These are phyloP conservation scores for Arachis monticola DNA, from an alignment of 331 rosid species.

Conservation along the genomic window DNA sequence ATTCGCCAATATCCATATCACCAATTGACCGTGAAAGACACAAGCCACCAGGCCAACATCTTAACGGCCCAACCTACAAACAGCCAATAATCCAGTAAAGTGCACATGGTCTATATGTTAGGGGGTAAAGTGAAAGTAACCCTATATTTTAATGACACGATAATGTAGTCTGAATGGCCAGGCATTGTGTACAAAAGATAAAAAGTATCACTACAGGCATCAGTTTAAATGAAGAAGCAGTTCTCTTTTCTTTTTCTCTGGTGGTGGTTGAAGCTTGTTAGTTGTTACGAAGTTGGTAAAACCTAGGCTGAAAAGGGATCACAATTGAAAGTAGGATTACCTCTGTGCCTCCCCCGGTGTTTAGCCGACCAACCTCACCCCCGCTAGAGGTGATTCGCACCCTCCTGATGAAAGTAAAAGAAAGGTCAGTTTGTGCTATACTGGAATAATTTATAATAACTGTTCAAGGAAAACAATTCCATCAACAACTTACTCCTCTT, in stretches of 20 bases:
- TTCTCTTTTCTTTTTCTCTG: neutral
- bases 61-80: conserved; percentile 90
- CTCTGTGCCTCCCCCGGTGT: conserved; percentile 99
- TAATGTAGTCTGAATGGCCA: conserved; percentile 6
- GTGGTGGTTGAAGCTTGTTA: neutral
- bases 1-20: conserved; percentile 96
- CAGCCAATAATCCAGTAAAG: conserved; percentile 43
- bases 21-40: conserved; percentile 98
- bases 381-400: conserved; percentile 87
- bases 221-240: neutral
- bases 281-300: conserved; percentile 7
- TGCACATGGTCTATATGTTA: too few relatives aligned
- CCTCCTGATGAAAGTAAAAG: conserved; percentile 64
- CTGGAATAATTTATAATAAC: conserved; percentile 16
- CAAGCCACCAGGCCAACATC: conserved; percentile 99
- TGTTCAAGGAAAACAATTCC: conserved; percentile 20
- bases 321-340: conserved; percentile 47
- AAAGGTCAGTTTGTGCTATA: conserved; percentile 29
- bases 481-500: conserved; percentile 83
- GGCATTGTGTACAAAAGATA: conserved; percentile 25
- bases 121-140: too few relatives aligned
- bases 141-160: too few relatives aligned
- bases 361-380: conserved; percentile 97
- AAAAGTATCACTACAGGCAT: conserved; percentile 5
- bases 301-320: conserved; percentile 22